Base-by-base conservation (phyloP, 352 stramenopile species). In the Pythium phragmiticola region DNA sequence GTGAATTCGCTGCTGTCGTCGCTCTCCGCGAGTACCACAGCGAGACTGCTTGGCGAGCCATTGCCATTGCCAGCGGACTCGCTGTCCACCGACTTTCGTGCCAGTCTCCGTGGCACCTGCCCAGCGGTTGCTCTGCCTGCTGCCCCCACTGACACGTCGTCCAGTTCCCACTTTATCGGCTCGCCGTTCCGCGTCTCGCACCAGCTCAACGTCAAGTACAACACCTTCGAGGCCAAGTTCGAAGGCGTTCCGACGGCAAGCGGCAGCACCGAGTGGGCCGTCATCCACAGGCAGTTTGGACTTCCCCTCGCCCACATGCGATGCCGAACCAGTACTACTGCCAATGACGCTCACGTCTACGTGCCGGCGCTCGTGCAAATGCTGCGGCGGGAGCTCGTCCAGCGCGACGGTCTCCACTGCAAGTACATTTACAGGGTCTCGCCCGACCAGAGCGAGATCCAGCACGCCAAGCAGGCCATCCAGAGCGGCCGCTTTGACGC, bases 371-470 rank as follows among this genome's bases (percentile, higher is more conserved):
- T 88, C 3, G 26, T 87, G 11, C 74, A 78, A 4, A 84, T 88
- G 70, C 48, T 88, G 21, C 77, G 76, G 12, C 77, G 78, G 5
- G 78, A 90, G 41, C 70, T 90, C 4, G 14, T 87, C 26, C 52
- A 67, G 23, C 66, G 78, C 14, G 75, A 74, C 42, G 78, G 78
- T 23, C 53, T 87, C 19, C 53, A 46, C 2, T 69, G 55, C 66
- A 80, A 84, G 55, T 85, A 82, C 68, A 77, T 89, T 13, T 90
- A 89, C 67, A 68, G 82, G 7, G 74, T 78, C 7, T 84, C 77
- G 0, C 75, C 79, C 0, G 67, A 87, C 39, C 68, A 83, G 26
- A 66, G 70, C 13, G 69, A 87, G 19, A 53, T 87, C 7, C 66
- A 74, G 21, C 57, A 56, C 21, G 69, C 73, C 11, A 87, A 83